Conservation (phyloP, 148 eudicot species). For the Spergularia marina region DNA sequence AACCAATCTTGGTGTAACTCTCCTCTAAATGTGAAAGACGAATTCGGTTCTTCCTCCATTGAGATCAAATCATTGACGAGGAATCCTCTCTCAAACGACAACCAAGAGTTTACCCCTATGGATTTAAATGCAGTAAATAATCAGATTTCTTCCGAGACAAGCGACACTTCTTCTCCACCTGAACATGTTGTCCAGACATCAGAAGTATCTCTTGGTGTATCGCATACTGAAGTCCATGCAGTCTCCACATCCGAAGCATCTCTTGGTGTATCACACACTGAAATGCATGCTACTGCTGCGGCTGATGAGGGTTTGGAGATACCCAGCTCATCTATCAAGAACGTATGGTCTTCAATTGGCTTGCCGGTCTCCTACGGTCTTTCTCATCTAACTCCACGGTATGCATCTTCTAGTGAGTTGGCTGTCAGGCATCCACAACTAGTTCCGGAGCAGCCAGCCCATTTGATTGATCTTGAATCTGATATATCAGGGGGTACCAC, state of each 20-base stretch:
- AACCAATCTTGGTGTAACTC: constrained; percentile 35
- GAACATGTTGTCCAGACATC: constrained; percentile 25
- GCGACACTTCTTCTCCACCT: constrained; percentile 24
- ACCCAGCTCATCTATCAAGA: constrained; percentile 36
- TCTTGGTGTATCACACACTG: constrained; percentile 32
- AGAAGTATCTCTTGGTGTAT: constrained; percentile 27
- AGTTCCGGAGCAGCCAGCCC: constrained; percentile 40
- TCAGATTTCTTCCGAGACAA: constrained; percentile 23
- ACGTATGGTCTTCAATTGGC: constrained; percentile 49
- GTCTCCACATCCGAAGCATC: constrained; percentile 20
- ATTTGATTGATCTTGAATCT: constrained; percentile 47
- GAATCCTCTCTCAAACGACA: constrained; percentile 27
- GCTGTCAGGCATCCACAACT: constrained; percentile 43
- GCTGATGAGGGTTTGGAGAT: constrained; percentile 30
- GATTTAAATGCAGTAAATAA: constrained; percentile 39
- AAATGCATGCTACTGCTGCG: constrained; percentile 27
- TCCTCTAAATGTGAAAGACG: constrained; percentile 17
- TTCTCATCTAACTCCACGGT: constrained; percentile 34
- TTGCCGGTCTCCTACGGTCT: constrained; percentile 44
- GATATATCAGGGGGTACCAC: constrained; percentile 34
- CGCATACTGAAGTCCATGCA: constrained; percentile 34
- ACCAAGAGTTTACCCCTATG: constrained; percentile 35
- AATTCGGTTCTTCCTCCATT: constrained; percentile 13
- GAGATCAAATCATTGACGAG: constrained; percentile 34
- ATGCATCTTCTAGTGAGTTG: constrained; percentile 35